Conservation (phyloP, 352 stramenopile species). For the Thalassiosira livingstoniorum region DNA sequence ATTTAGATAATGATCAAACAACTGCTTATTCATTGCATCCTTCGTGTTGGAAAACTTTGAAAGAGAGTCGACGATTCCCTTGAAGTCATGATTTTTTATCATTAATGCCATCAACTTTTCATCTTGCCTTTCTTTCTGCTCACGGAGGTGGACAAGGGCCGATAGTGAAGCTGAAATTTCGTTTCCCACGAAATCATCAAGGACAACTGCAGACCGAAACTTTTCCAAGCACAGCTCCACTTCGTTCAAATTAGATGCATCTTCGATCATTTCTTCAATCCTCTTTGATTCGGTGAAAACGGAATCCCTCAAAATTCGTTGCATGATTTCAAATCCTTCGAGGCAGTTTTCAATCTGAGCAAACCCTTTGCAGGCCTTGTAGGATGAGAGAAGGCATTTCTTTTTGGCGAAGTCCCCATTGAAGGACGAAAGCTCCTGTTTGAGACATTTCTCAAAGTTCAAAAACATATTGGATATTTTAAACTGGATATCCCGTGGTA, state of each 20-base stretch:
- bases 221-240: conserved; percentile 51
- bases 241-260: conserved; percentile 59
- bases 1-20: conserved; percentile 33
- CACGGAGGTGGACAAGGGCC: conserved; percentile 43
- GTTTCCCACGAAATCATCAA: conserved; percentile 55
- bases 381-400: not conserved
- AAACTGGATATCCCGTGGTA: too few species aligned
- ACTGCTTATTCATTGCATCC: conserved; percentile 65
- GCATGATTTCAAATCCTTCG: conserved; percentile 20
- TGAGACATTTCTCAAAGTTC: too few species aligned
- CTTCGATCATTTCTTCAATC: conserved; percentile 59
- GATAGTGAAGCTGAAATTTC: conserved; percentile 48
- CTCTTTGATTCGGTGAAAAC: conserved; percentile 47
- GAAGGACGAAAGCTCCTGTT: conserved; percentile 6
- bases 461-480: too few species aligned
- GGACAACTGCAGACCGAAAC: conserved; percentile 44
- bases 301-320: conserved; percentile 29
- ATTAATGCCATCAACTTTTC: conserved; percentile 57
- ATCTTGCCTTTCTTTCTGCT: conserved; percentile 62
- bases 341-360: not conserved
- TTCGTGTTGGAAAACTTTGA: conserved; percentile 50
- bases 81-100: conserved; percentile 63
- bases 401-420: not conserved
- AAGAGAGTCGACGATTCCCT: conserved; percentile 61
- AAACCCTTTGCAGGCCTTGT: not conserved